Evolutionary conservation across 2,329 filamentous ascomycete species (phyloP).

Genomic region (Exserohilum turcica): DNA sequence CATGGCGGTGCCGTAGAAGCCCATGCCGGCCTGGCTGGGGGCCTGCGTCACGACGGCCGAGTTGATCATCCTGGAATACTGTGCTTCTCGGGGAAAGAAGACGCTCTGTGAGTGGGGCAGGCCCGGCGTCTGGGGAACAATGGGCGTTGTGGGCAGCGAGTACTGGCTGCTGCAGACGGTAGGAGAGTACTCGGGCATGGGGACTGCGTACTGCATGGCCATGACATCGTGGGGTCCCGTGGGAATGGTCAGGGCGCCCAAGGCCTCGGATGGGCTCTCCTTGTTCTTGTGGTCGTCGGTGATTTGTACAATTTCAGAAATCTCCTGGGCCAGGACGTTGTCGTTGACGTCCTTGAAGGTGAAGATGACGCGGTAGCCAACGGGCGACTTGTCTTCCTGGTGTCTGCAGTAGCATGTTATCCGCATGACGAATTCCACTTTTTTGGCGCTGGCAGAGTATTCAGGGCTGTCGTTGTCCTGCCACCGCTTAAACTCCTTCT

Average conservation of each 20-base stretch:
- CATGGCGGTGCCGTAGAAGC: constrained; percentile 15
- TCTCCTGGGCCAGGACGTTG: constrained; percentile 78
- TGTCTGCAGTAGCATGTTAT: constrained; percentile 98
- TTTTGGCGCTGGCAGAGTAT: constrained; percentile 59
- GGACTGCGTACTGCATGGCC: constrained; percentile 22
- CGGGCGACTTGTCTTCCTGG: constrained; percentile 79
- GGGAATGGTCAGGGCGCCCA: constrained; percentile 29
- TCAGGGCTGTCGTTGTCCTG: constrained; percentile 33
- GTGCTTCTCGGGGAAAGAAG: constrained; percentile 24
- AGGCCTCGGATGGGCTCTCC: constrained; percentile 30
- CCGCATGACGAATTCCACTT: constrained; percentile 87
- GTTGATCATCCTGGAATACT: constrained; percentile 20
- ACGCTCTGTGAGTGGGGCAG: constrained; percentile 26
- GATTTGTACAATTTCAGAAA: constrained; percentile 84
- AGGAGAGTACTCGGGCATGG: constrained; percentile 29
- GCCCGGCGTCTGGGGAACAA: constrained; percentile 27
- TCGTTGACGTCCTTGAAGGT: constrained; percentile 84
- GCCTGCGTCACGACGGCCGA: constrained; percentile 12
- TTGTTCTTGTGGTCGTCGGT: constrained; percentile 92
- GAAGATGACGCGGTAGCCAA: constrained; percentile 88
- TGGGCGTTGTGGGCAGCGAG: constrained; percentile 37
- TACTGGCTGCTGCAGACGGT: constrained; percentile 29
- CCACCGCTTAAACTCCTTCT: constrained; percentile 45
- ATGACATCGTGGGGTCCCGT: constrained; percentile 17
- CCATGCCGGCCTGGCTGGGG: constrained; percentile 17